A percentile compares a stretch with the other conserved stretches of the same genome.
Evolutionary conservation across 2,329 filamentous ascomycete species (phyloP).

Genomic region (Fusarium sp.): DNA sequence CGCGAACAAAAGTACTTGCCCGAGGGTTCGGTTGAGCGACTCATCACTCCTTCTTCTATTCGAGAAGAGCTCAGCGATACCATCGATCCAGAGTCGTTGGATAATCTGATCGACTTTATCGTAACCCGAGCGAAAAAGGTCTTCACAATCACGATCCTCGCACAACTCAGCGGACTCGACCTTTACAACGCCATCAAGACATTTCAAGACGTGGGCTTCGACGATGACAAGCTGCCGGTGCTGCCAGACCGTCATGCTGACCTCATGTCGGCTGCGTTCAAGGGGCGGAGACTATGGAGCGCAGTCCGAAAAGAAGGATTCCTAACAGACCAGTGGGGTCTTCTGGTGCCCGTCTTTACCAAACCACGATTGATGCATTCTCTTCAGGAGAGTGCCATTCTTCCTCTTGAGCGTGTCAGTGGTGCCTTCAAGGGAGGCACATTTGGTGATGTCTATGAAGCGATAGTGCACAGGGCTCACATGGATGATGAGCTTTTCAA

Average conservation of each 20-base stretch:
- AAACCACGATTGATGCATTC: not conserved
- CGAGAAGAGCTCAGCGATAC: not conserved
- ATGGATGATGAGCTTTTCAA: not conserved
- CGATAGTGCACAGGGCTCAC: not conserved
- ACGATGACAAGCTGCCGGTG: not conserved
- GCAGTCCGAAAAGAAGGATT: constrained; percentile 25
- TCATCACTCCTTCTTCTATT: not conserved
- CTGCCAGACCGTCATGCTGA: not conserved
- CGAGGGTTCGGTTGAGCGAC: not conserved
- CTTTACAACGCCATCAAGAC: not conserved
- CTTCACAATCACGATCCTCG: not conserved
- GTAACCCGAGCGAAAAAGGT: not conserved
- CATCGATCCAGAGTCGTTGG: not conserved
- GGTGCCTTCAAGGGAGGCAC: constrained; percentile 2
- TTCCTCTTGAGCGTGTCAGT: not conserved
- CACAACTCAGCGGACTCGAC: not conserved
- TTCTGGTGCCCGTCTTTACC: not conserved
- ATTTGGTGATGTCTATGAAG: constrained; percentile 11
- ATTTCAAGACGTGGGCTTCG: not conserved
- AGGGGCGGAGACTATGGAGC: not conserved
- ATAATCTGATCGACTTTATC: not conserved
- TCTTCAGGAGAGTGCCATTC: not conserved
- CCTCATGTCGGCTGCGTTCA: not conserved
- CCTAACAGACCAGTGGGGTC: constrained; percentile 3
- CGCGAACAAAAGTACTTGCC: not conserved